Evolutionary conservation across 805 yeast genomes (phyloP), one percentile per base, ranked within the genome.

Genomic region (Ogataea glucozyma): DNA sequence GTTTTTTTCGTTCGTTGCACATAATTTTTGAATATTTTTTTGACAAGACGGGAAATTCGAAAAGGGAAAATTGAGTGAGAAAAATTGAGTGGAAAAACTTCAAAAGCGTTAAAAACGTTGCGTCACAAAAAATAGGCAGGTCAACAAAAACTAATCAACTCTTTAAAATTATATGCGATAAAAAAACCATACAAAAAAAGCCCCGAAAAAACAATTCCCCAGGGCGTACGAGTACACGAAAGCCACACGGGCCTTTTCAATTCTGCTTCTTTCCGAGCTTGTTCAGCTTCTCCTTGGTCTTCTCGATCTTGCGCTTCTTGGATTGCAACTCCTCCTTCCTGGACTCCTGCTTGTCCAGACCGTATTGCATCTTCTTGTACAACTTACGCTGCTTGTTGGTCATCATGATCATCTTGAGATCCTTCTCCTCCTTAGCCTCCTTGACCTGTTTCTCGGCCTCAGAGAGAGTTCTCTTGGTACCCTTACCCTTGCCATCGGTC

Each of bases 321-420:
- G 77, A 75, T 57, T 76, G 72, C 63, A 86, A 72, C 41, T 73
- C 77, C 44, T 83, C 85, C 58, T 79, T 79, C 68, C 91, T 81
- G 40, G 75, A 75, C 60, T 86, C 88, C 71, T 87, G 85, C 78
- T 87, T 81, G 46, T 83, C 82, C 56, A 86, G 79, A 46, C 96
- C 91, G 64, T 88, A 83, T 71, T 88, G 93, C 95, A 91, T 88
- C 82, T 86, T 86, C 73, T 85, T 85, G 75, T 93, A 93, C 53
- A 90, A 73, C 66, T 87, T 88, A 75, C 89, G 86, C 71, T 91
- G 96, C 69, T 91, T 93, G 72, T 89, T 89, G 56, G 91, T 78
- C 99, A 93, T 91, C 99, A 93, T 91, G 61, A 89, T 88, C 83
- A 81, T 82, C 73, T 87, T 87, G 72, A 91, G 79, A 53, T 90